Base-by-base conservation (phyloP, 192 early-diverging fungal species). In the Coemansia furcata region DNA sequence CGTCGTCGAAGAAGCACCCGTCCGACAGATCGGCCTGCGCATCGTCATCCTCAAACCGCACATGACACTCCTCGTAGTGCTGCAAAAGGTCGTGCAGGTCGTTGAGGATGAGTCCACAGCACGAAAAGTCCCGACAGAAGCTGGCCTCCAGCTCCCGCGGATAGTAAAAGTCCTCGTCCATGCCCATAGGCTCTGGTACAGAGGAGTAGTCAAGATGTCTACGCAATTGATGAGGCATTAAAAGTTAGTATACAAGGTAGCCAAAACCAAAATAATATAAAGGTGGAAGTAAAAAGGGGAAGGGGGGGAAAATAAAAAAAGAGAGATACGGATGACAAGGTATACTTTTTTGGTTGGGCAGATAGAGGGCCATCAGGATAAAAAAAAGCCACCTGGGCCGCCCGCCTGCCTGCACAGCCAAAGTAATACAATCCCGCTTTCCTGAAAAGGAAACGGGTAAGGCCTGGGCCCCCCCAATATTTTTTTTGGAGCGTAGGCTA, bases 61-160 rank as follows among this genome's bases (percentile, higher is more conserved):
- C 93, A 67, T 98, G 96, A 71, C 87, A 88, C 72, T 98, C 96
- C 83, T 98, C 96, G 73, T 93, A 96, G 78, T 98, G 96, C 80
- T 95, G 94, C 33, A 98, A 80, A 50, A 98, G 90, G 67, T 94
- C 95, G 84, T 98, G 96, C 69, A 98, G 82, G 77, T 94, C 92
- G 64, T 87, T 87, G 55, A 98, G 86, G 40, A 90, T 80, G 35
- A 93, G 85, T 30, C 95, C 96, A 72, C 96, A 98, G 86, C 96
- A 98, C 58, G 86, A 86, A 71, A 96, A 98, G 88, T 98, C 93
- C 78, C 92, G 92, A 82, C 95, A 97, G 79, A 94, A 98, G 55
- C 87, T 85, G 79, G 90, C 89, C 76, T 98, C 95, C 9, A 96
- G 86, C 61, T 89, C 89, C 66, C 86, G 88, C 33, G 87, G 82